Evolutionary conservation across 108 stramenopile species (phyloP).

Genomic region (Cyclotella cryptica): DNA sequence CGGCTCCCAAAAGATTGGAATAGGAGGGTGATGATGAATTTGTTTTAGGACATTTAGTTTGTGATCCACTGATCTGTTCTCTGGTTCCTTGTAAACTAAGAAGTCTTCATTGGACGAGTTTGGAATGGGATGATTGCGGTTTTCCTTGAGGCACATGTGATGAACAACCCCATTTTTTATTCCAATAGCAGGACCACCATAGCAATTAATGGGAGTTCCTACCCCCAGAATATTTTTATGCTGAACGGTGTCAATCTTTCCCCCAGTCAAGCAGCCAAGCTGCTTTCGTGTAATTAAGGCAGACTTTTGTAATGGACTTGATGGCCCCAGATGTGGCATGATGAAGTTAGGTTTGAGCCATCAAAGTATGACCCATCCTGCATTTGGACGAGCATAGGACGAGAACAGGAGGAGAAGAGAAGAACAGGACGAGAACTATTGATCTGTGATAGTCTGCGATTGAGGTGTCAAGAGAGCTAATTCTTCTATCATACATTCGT

Average conservation of each 20-base stretch:
- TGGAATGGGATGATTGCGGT: constrained; percentile 7
- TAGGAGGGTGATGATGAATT: constrained; percentile 1
- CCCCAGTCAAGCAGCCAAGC: constrained; percentile 23
- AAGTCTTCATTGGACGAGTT: constrained; percentile 2
- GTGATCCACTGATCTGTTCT: neutral
- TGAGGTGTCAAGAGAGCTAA: no score
- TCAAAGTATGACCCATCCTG: no score
- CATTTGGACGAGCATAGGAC: no score
- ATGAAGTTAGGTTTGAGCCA: neutral
- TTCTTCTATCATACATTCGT: no score
- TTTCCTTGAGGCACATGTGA: constrained; percentile 32
- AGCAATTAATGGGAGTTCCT: constrained; percentile 17
- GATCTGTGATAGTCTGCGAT: no score
- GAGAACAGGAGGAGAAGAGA: no score
- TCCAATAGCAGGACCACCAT: constrained; percentile 15
- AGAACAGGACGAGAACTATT: no score
- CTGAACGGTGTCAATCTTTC: neutral
- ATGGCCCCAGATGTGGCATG: neutral
- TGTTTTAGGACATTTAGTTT: neutral
- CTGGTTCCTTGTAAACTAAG: constrained; percentile 6
- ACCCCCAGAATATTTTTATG: constrained; percentile 23
- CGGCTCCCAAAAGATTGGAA: constrained; percentile 33
- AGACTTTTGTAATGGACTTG: constrained; percentile 1
- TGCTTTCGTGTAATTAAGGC: constrained; percentile 16
- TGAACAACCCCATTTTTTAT: constrained; percentile 21